Evolutionary conservation across 176 grass and related monocot species (phyloP).

Genomic region (Aegilops umbellulata): DNA sequence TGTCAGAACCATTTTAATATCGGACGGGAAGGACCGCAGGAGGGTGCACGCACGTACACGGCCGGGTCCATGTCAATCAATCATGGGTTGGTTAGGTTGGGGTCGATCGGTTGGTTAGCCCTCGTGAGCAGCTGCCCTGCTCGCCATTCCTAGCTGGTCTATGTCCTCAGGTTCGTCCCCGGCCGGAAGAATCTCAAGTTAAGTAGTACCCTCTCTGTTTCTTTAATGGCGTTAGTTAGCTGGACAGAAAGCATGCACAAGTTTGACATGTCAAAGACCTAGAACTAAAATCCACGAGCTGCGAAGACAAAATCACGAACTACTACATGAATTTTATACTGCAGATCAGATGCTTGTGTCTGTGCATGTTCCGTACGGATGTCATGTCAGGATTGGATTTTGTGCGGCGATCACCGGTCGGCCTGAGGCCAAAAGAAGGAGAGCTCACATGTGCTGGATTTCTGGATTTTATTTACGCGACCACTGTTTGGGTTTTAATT

Average conservation of each 20-base stretch:
- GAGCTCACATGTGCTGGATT: neutral
- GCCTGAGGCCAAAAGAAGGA: neutral
- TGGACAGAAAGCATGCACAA: neutral
- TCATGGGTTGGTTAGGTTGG: conserved; percentile 22
- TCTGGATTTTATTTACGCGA: neutral
- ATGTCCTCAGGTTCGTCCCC: neutral
- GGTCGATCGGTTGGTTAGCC: neutral
- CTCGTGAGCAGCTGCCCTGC: neutral
- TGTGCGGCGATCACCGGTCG: neutral
- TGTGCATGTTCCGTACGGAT: neutral
- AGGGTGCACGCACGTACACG: neutral
- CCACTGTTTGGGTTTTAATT: neutral
- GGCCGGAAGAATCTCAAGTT: neutral
- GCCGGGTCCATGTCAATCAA: conserved; percentile 25
- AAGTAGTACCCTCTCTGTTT: neutral
- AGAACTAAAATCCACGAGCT: neutral
- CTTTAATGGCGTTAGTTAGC: neutral
- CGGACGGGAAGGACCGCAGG: neutral
- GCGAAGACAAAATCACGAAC: neutral
- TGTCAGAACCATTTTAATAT: conserved; percentile 35
- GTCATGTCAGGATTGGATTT: neutral
- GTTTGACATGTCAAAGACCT: neutral
- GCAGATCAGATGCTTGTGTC: neutral
- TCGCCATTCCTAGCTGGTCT: neutral
- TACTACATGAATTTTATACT: neutral